These are phyloP conservation scores for Picocystis sp. DNA, from an alignment of 163 green algal genomes.

Conservation along the genomic window DNA sequence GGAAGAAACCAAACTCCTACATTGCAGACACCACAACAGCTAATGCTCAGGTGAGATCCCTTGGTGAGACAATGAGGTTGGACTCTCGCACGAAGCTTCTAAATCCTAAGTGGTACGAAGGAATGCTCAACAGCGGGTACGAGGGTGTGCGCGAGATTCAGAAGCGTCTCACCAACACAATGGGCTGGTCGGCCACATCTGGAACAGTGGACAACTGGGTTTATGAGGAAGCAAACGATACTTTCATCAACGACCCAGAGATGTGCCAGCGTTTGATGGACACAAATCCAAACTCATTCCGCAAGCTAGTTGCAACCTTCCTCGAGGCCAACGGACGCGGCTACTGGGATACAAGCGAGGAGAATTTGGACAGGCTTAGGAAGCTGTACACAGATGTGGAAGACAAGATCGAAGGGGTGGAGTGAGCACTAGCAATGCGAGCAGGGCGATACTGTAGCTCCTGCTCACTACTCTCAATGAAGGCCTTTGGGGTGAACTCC, in stretches of 20 bases:
- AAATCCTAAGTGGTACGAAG: conserved; percentile 99
- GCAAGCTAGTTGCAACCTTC: conserved; percentile 98
- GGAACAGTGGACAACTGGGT: conserved; percentile 96
- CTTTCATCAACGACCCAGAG: conserved; percentile 92
- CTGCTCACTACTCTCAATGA: too few relatives aligned
- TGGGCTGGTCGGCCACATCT: conserved; percentile 90
- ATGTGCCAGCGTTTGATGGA: conserved; percentile 92
- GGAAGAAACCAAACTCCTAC: conserved; percentile 68
- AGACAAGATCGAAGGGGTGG: conserved; percentile 96
- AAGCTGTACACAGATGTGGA: conserved; percentile 96
- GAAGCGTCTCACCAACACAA: conserved; percentile 98
- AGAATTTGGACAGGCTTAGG: conserved; percentile 80
- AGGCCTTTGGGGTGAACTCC: too few relatives aligned
- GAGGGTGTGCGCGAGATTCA: conserved; percentile 98
- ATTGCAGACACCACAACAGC: conserved; percentile 97
- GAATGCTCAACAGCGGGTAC: conserved; percentile 87
- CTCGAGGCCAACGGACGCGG: conserved; percentile 92
- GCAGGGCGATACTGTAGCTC: too few relatives aligned
- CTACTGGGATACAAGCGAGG: conserved; percentile 90
- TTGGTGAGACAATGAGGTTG: conserved; percentile 85
- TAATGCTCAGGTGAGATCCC: conserved; percentile 88
- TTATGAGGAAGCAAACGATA: conserved; percentile 84
- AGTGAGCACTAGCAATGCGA: conserved; percentile 24
- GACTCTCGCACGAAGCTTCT: conserved; percentile 98
- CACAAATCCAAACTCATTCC: conserved; percentile 91